These are phyloP conservation scores for Murraya paniculata DNA, from an alignment of 345 rosid species.

Conservation along the genomic window DNA sequence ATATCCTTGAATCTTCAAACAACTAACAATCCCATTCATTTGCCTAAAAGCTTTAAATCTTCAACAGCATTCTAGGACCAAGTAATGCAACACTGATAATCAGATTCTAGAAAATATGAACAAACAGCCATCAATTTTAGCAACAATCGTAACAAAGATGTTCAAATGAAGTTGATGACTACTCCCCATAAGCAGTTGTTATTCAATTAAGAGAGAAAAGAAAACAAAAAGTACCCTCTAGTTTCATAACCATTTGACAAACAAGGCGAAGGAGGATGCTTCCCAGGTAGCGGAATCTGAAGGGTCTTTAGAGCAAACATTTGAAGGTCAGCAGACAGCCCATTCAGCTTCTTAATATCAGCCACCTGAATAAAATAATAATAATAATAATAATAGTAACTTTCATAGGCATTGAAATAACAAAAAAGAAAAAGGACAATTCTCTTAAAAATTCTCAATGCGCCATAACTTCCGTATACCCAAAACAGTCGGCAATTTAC, in stretches of 20 bases:
- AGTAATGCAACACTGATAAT: neutral
- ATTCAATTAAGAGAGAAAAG: neutral
- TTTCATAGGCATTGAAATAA: neutral
- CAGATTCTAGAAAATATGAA: neutral
- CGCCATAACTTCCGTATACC: neutral
- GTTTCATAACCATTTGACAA: conserved; percentile 39
- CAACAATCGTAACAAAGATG: neutral
- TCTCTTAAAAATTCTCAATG: neutral
- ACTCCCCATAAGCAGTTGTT: neutral
- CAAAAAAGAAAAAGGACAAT: no score
- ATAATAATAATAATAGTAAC: no score
- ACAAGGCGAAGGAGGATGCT: conserved; percentile 75
- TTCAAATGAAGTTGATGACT: neutral
- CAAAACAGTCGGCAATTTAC: conserved; percentile 52
- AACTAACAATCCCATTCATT: neutral
- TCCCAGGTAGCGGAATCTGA: conserved; percentile 80
- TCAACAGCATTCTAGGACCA: neutral
- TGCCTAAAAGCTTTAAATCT: neutral
- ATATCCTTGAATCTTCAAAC: neutral
- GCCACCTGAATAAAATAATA: conserved; percentile 50
- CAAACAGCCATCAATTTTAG: neutral
- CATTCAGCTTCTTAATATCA: conserved; percentile 78
- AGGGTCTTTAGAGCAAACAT: conserved; percentile 83
- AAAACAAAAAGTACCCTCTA: conserved; percentile 37
- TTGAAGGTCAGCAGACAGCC: conserved; percentile 80